Evolutionary conservation across 2,329 filamentous ascomycete genomes (phyloP), one percentile per base, ranked within the genome.

Genomic region (Fusarium multiceps): DNA sequence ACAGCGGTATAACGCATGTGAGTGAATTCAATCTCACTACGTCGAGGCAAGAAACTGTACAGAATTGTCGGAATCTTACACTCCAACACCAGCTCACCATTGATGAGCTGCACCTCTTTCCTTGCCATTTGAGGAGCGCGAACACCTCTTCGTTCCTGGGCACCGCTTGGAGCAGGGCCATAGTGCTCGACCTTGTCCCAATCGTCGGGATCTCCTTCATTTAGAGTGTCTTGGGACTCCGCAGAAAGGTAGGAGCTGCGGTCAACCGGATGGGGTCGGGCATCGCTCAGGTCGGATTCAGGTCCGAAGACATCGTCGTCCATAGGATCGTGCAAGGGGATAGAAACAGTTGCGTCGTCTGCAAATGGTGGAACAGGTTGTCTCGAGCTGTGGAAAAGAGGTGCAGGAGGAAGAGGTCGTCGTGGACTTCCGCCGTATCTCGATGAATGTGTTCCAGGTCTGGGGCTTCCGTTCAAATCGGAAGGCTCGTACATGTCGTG

Each of bases 21-120:
- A 0, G 96, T 99, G 79, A 99, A 99, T 78, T 99, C 96, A 68
- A 95, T 87, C 79, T 97, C 95, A 77, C 98, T 94, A 63, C 95
- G 89, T 18, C 95, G 89, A 0, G 97, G 97, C 66, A 99, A 83
- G 82, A 99, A 99, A 78, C 94, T 97, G 87, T 98, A 97, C 42
- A 99, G 85, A 73, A 98, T 99, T 1, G 96, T 99, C 1, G 97
- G 96, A 72, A 99, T 99, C 82, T 99, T 99, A 86, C 96, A 98
- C 83, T 99, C 96, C 48, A 99, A 86, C 62, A 99, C 95, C 55
- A 99, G 90, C 81, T 99, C 95, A 77, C 96, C 96, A 78, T 99
- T 98, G 86, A 98, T 97, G 46, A 99, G 88, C 75, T 93, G 91
- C 57, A 99, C 96, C 80, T 98, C 95, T 78, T 97, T 97, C 81